phyloP scores from a whole-genome alignment of 352 stramenopile species.

The Globisporangium carolinianum region DNA sequence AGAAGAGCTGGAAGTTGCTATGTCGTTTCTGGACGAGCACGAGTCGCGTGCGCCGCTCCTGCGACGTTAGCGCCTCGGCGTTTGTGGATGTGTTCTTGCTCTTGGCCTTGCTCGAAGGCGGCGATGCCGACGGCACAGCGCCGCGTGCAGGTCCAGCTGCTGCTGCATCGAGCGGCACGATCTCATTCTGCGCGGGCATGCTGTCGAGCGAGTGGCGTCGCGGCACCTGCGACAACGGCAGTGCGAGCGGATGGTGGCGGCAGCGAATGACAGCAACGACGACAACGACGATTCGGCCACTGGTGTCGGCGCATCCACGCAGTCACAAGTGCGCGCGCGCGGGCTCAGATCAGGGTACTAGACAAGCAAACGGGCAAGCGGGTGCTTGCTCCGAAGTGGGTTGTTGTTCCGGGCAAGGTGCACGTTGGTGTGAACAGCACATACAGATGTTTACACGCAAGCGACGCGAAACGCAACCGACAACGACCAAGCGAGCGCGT shows the following conservation, averaged over 20 bases:
- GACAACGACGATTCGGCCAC: neutral
- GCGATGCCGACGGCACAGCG: conserved; percentile 8
- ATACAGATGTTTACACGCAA: no score
- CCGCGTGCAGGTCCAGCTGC: conserved; percentile 1
- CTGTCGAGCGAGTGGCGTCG: neutral
- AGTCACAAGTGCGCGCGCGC: neutral
- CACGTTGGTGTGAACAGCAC: no score
- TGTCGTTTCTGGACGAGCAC: conserved; percentile 36
- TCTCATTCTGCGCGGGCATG: conserved; percentile 61
- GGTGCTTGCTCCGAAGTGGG: no score
- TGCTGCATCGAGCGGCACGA: conserved; percentile 33
- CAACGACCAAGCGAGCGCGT: neutral
- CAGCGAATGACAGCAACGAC: neutral
- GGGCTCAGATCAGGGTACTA: neutral
- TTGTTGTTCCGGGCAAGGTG: no score
- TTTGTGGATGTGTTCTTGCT: conserved; percentile 22
- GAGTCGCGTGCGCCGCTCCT: conserved; percentile 48
- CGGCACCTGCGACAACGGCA: neutral
- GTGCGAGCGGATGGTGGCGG: neutral
- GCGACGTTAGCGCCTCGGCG: conserved; percentile 27
- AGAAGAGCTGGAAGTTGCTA: conserved; percentile 66
- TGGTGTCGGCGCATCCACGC: conserved; percentile 1
- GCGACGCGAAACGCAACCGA: neutral
- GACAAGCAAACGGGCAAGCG: no score
- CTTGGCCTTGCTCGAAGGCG: conserved; percentile 4